Conservation (phyloP, 371 early-diverging fungal species). For the Lichtheimia ramosa region DNA sequence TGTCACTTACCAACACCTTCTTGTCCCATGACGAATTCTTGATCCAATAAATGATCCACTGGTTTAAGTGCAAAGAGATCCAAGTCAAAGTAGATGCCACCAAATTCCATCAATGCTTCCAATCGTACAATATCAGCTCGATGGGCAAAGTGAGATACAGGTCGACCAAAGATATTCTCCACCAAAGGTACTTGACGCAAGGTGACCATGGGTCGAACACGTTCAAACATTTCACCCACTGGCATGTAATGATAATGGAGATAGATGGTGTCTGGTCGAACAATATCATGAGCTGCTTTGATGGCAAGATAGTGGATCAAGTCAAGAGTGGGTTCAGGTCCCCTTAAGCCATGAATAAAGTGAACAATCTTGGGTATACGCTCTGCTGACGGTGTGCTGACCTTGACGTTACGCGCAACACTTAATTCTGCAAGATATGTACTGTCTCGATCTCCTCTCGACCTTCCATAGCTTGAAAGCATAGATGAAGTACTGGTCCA, state of each 20-base stretch:
- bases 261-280: constrained; percentile 48
- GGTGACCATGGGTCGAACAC: constrained; percentile 36
- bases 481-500: not conserved
- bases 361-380: constrained; percentile 53
- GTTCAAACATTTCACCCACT: constrained; percentile 44
- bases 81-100: constrained; percentile 57
- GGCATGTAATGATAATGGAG: constrained; percentile 55
- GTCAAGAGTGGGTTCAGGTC: constrained; percentile 42
- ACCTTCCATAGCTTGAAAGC: not conserved
- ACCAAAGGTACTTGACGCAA: constrained; percentile 36
- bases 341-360: constrained; percentile 50
- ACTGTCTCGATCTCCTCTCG: not conserved
- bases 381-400: constrained; percentile 13
- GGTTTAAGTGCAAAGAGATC: constrained; percentile 50
- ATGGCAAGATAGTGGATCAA: constrained; percentile 55
- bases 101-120: constrained; percentile 39
- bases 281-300: constrained; percentile 49
- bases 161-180: constrained; percentile 35
- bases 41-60: constrained; percentile 43
- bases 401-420: constrained; percentile 18
- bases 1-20: constrained; percentile 50
- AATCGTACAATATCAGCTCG: constrained; percentile 51
- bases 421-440: constrained; percentile 19
- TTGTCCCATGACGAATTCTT: constrained; percentile 53
- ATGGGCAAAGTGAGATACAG: constrained; percentile 50